These are phyloP conservation scores for Coemansia sp. DNA, from an alignment of 371 early-diverging fungal genomes.

Conservation along the genomic window DNA sequence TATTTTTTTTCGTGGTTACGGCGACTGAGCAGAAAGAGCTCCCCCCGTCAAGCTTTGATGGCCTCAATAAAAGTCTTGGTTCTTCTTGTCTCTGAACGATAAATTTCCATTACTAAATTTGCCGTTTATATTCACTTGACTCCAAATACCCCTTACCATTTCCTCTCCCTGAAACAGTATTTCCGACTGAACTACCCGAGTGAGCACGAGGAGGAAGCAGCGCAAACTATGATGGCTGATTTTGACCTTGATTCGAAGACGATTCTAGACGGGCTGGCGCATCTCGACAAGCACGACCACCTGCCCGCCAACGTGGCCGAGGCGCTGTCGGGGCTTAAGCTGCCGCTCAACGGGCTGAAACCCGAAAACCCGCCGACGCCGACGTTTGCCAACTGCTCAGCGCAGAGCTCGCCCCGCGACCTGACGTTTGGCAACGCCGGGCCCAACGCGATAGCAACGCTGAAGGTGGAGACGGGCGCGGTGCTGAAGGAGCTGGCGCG, in stretches of 20 bases:
- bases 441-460: slow-evolving; percentile 48
- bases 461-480: slow-evolving; percentile 54
- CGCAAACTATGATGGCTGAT: slow-evolving; percentile 40
- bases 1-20: too few species aligned
- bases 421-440: slow-evolving; percentile 17
- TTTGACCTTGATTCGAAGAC: slow-evolving; percentile 53
- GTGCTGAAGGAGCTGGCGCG: slow-evolving; percentile 72
- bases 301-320: slow-evolving; percentile 31
- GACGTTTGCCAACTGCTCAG: neutral
- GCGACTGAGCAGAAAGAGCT: too few species aligned
- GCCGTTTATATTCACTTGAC: too few species aligned
- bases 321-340: slow-evolving; percentile 9
- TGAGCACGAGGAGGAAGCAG: neutral
- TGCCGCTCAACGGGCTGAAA: neutral
- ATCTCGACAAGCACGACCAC: slow-evolving; percentile 47
- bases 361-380: neutral
- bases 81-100: too few species aligned
- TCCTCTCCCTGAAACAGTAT: neutral
- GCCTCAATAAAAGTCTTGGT: too few species aligned
- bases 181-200: neutral
- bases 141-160: neutral
- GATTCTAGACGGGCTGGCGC: slow-evolving; percentile 51
- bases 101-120: too few species aligned
- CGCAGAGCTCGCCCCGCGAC: neutral
- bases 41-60: too few species aligned